Percentiles rank a stretch among this genome's conserved stretches.
phyloP scores from a whole-genome alignment of 2,329 filamentous ascomycete genomes.

The Lomentospora prolificans region DNA sequence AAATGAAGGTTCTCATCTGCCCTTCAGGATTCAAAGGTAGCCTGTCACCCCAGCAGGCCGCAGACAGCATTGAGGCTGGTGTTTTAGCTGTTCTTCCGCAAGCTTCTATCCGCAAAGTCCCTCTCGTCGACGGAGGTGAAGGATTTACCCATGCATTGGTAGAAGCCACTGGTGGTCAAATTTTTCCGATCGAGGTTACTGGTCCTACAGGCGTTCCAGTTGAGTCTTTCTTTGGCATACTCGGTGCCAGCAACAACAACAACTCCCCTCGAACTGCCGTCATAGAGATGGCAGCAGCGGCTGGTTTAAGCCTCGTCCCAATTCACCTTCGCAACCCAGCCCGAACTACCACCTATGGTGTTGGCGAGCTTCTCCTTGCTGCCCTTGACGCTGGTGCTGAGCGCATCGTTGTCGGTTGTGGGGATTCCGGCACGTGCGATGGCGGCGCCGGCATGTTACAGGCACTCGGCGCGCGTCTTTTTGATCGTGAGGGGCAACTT shows the following conservation, averaged over 20 bases:
- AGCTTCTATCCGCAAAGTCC: slow-evolving; percentile 34
- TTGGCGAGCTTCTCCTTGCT: slow-evolving; percentile 36
- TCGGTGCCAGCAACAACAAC: slow-evolving; percentile 16
- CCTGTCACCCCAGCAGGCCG: slow-evolving; percentile 35
- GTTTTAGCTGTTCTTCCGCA: slow-evolving; percentile 32
- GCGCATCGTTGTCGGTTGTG: slow-evolving; percentile 39
- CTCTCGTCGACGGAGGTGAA: slow-evolving; percentile 43
- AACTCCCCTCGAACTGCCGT: slow-evolving; percentile 31
- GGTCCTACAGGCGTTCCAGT: slow-evolving; percentile 33
- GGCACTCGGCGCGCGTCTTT: slow-evolving; percentile 35
- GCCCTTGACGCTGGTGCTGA: slow-evolving; percentile 34
- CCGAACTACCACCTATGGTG: slow-evolving; percentile 39
- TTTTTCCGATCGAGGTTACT: slow-evolving; percentile 26
- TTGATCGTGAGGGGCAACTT: slow-evolving; percentile 25
- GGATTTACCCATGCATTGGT: slow-evolving; percentile 39
- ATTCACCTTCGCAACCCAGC: slow-evolving; percentile 32
- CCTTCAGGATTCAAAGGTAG: slow-evolving; percentile 46
- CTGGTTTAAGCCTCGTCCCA: slow-evolving; percentile 39
- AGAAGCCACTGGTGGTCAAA: slow-evolving; percentile 27
- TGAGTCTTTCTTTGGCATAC: slow-evolving; percentile 35
- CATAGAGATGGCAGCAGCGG: slow-evolving; percentile 43
- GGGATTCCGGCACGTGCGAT: slow-evolving; percentile 44
- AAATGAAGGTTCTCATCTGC: slow-evolving; percentile 35
- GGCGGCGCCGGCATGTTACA: slow-evolving; percentile 45
- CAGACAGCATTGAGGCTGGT: slow-evolving; percentile 39